phyloP scores from a whole-genome alignment of 495 filamentous ascomycete genomes.

The Ascodesmis nigricans region DNA sequence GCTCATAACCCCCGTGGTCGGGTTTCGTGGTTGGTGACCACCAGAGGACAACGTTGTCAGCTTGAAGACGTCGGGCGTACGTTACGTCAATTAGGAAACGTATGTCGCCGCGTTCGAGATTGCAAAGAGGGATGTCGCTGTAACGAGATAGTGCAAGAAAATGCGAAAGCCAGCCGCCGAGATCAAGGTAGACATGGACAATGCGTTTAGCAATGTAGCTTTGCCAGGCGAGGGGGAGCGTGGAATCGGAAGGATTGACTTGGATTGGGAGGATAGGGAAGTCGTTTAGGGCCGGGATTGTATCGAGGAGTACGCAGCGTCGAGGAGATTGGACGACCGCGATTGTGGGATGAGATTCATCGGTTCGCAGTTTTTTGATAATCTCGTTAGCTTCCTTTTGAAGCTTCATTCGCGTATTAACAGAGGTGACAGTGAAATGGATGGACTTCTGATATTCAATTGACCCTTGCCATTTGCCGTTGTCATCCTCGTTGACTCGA shows the following conservation, averaged over 20 bases:
- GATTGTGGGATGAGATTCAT: constrained; percentile 57
- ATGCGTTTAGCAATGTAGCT: constrained; percentile 65
- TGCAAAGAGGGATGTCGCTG: constrained; percentile 84
- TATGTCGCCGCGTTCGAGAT: constrained; percentile 83
- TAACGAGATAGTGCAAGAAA: constrained; percentile 70
- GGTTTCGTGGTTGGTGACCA: constrained; percentile 73
- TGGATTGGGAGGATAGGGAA: constrained; percentile 64
- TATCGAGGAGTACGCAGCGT: constrained; percentile 53
- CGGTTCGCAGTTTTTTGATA: constrained; percentile 67
- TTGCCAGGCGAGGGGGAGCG: constrained; percentile 83
- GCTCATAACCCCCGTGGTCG: constrained; percentile 90
- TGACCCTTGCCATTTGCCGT: constrained; percentile 48
- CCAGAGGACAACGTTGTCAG: constrained; percentile 93
- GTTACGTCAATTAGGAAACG: constrained; percentile 86
- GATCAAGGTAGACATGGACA: constrained; percentile 69
- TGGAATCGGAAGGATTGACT: constrained; percentile 63
- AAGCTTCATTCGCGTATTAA: constrained; percentile 71
- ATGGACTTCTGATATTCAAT: constrained; percentile 76
- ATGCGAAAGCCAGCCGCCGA: constrained; percentile 81
- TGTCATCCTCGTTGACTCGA: constrained; percentile 40
- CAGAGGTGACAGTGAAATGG: constrained; percentile 64
- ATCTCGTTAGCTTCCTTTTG: constrained; percentile 65
- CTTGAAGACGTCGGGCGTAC: constrained; percentile 73
- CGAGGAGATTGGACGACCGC: constrained; percentile 83
- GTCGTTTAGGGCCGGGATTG: constrained; percentile 63